phyloP scores from a whole-genome alignment of 177 flowering plant species.

The Vitis hybrid region DNA sequence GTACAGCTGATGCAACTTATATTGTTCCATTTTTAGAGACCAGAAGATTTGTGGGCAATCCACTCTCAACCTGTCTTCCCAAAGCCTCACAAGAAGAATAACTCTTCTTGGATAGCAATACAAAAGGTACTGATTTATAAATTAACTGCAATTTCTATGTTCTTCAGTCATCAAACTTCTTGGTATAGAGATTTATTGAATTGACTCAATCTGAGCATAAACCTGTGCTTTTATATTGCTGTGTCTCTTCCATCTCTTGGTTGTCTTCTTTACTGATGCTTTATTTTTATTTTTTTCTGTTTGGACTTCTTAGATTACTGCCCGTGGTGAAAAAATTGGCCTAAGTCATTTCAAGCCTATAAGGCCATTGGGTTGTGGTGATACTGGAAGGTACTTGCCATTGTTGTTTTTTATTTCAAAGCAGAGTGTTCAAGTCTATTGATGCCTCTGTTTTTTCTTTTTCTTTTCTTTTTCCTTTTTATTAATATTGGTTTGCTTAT shows the following conservation, averaged over 20 bases:
- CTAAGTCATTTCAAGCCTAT: slow-evolving; percentile 90
- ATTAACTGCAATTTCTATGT: background rate
- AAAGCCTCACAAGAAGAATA: slow-evolving; percentile 79
- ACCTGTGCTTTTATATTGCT: background rate
- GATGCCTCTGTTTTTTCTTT: no score
- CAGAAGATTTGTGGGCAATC: slow-evolving; percentile 94
- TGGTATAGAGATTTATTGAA: background rate
- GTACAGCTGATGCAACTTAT: slow-evolving; percentile 8
- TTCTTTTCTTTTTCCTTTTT: no score
- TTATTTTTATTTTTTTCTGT: background rate
- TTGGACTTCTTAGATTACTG: slow-evolving; percentile 49
- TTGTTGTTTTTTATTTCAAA: background rate
- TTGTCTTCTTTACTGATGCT: slow-evolving; percentile 1
- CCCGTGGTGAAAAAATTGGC: slow-evolving; percentile 64
- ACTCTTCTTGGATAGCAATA: slow-evolving; percentile 78
- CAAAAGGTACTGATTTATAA: slow-evolving; percentile 53
- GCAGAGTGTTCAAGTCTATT: background rate
- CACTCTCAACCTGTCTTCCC: slow-evolving; percentile 85
- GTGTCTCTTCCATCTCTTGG: background rate
- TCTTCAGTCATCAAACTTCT: no score
- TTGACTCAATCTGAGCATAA: background rate
- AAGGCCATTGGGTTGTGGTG: slow-evolving; percentile 94
- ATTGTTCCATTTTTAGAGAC: slow-evolving; percentile 48
- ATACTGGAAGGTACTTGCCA: slow-evolving; percentile 80
- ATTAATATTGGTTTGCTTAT: no score